Percentiles rank a stretch among this genome's conserved stretches.
These are phyloP conservation scores for Xylariaceae sp. DNA, from an alignment of 2,329 filamentous ascomycete species.

Conservation along the genomic window DNA sequence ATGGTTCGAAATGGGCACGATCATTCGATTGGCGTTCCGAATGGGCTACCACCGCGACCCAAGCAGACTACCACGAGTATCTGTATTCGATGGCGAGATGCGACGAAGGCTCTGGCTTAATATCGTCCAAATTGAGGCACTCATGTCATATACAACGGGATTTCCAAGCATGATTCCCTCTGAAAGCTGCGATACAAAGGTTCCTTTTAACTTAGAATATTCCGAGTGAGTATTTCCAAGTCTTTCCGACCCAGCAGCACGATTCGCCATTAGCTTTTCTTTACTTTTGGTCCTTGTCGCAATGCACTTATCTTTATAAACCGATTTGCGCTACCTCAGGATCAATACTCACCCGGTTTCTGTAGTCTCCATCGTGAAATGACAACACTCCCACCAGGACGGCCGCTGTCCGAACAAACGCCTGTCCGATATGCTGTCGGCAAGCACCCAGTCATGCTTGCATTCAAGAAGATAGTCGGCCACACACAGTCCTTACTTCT, in stretches of 20 bases:
- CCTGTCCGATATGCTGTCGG: conserved; percentile 9
- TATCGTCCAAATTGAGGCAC: conserved; percentile 42
- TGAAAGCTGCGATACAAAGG: conserved; percentile 34
- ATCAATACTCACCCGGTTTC: background rate
- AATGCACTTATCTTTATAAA: background rate
- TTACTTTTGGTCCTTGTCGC: background rate
- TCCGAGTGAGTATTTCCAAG: conserved; percentile 26
- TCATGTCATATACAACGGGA: conserved; percentile 47
- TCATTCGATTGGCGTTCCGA: conserved; percentile 38
- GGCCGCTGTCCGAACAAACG: conserved; percentile 13
- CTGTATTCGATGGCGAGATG: conserved; percentile 41
- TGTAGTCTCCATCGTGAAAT: conserved; percentile 29
- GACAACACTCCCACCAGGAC: conserved; percentile 32
- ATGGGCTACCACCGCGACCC: conserved; percentile 45
- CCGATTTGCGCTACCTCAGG: no score
- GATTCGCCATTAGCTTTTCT: background rate
- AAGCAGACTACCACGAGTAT: conserved; percentile 32
- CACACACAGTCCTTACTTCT: conserved; percentile 2
- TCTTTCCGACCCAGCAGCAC: background rate
- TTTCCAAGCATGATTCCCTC: conserved; percentile 45
- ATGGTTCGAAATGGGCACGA: conserved; percentile 40
- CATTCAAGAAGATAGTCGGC: conserved; percentile 8
- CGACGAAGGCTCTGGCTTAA: conserved; percentile 38
- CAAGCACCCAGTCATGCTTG: conserved; percentile 6
- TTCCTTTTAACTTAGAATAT: conserved; percentile 40